Base-by-base conservation (phyloP, 2,329 filamentous ascomycete genomes). In the Colletotrichum somersetense region DNA sequence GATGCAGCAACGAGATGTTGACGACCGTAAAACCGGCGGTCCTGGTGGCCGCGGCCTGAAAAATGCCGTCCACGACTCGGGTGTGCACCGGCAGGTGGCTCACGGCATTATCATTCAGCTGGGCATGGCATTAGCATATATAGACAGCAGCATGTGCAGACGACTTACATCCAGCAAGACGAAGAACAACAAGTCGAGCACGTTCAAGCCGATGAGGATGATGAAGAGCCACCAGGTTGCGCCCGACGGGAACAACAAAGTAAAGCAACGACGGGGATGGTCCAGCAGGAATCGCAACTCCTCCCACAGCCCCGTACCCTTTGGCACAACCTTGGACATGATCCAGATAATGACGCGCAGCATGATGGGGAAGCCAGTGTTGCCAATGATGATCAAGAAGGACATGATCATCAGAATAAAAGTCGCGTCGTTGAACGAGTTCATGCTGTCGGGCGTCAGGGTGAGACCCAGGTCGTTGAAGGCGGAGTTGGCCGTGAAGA, bases 381-480 rank as follows among this genome's bases (percentile, higher is more conserved):
- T 98, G 67, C 96, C 96, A 73, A 97, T 94, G 73, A 98, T 91
- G 78, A 98, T 96, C 53, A 98, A 88, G 76, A 97, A 97, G 8
- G 91, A 90, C 82, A 95, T 90, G 55, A 96, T 79, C 30, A 98
- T 85, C 57, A 98, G 85, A 0, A 92, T 91, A 76, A 94, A 92
- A 8, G 92, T 85, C 0, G 94, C 93, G 11, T 85, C 88, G 76
- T 94, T 91, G 80, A 98, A 98, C 0, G 94, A 96, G 53, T 91
- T 88, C 95, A 99, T 98, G 76, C 95, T 98, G 82, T 98, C 93
- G 0, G 95, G 92, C 0, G 95, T 98, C 75, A 99, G 85, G 1
- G 95, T 96, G 77, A 95, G 96, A 14, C 96, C 96, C n/a, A 98
- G 84, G 83, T 99, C 96, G 82, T 96, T 98, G 82, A 99, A 98